Evolutionary conservation across 345 rosid genomes (phyloP), one percentile per base, ranked within the genome.

Genomic region (Brassica cretica): DNA sequence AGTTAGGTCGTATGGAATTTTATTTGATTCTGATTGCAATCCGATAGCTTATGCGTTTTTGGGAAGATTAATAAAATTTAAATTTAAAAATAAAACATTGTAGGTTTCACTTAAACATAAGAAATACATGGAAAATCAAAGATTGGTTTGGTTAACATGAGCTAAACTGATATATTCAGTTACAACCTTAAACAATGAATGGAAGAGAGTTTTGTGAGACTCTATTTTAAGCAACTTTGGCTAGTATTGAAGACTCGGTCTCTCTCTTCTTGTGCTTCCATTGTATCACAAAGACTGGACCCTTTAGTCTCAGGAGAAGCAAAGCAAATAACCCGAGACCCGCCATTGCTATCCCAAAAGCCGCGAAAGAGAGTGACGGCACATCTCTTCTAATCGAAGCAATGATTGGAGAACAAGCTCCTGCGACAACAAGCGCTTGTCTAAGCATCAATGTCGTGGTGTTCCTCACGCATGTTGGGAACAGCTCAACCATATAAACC

Each of bases 331-430:
- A 65, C 15, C 69, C 69, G 2, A 65, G 16, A 65, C 69, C 29
- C 5, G 15, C 21, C 69, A 65, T 10, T 5, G 53, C 69, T n/a
- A 35, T 0, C 8, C 69, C 53, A 2, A 65, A 65, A 18, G 37
- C 15, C 8, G 30, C 53, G 15, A 65, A 65, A 65, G 69, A 65
- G 51, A 65, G 69, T 10, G 53, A 35, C 0, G 69, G 69, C 18
- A 65, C 69, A 65, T 37, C 14, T 37, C 69, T 65, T 65, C 51
- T 53, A 18, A 65, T 2, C 15, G 69, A 65, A 37, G 69, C 51
- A 65, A 65, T 65, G 29, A 65, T 18, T 3, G 69, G 69, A 65
- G 24, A 37, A 65, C 69, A 65, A 65, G 69, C 69, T 37, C 69
- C 69, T 5, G 25, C 51, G 5, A 35, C 24, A 21, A 64, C 51